Percentiles rank a stretch among this genome's conserved stretches.
phyloP scores from a whole-genome alignment of 1,284 basidiomycete genomes.

The Melampsora larici-populina region DNA sequence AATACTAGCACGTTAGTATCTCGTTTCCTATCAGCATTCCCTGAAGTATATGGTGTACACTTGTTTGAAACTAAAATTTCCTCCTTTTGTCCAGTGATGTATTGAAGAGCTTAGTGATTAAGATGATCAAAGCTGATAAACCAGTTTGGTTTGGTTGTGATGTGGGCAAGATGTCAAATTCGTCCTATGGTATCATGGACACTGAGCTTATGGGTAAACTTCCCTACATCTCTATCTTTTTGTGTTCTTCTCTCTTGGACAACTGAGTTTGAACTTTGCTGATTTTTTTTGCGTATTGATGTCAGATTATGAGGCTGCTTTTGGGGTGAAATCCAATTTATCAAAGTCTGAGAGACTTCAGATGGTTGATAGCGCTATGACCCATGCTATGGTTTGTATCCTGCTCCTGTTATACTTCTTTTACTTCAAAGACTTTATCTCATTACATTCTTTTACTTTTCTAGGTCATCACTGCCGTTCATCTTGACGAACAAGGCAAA shows the following conservation, averaged over 20 bases:
- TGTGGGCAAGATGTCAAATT: constrained; percentile 54
- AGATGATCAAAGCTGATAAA: constrained; percentile 77
- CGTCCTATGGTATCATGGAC: constrained; percentile 74
- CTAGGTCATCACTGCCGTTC: constrained; percentile 87
- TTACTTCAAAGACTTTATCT: background rate
- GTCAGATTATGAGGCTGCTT: constrained; percentile 52
- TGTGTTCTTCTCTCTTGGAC: too few species aligned
- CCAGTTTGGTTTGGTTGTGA: constrained; percentile 80
- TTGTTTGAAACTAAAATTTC: background rate
- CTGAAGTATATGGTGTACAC: too few species aligned
- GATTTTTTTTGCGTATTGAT: too few species aligned
- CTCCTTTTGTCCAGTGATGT: background rate
- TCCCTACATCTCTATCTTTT: background rate
- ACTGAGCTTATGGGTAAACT: constrained; percentile 66
- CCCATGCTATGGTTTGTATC: constrained; percentile 65
- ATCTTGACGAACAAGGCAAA: constrained; percentile 70
- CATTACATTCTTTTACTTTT: constrained; percentile 52
- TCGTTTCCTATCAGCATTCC: too few species aligned
- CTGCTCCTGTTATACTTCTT: background rate
- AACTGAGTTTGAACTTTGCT: too few species aligned
- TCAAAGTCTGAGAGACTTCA: constrained; percentile 81
- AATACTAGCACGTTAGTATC: constrained; percentile 78
- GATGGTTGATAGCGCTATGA: constrained; percentile 79
- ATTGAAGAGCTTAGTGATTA: constrained; percentile 44
- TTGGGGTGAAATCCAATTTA: constrained; percentile 62